Percentiles rank a stretch among this genome's conserved stretches.
Evolutionary conservation across 1,139 yeast species (phyloP).

Genomic region (Saccharomyces hybrid): DNA sequence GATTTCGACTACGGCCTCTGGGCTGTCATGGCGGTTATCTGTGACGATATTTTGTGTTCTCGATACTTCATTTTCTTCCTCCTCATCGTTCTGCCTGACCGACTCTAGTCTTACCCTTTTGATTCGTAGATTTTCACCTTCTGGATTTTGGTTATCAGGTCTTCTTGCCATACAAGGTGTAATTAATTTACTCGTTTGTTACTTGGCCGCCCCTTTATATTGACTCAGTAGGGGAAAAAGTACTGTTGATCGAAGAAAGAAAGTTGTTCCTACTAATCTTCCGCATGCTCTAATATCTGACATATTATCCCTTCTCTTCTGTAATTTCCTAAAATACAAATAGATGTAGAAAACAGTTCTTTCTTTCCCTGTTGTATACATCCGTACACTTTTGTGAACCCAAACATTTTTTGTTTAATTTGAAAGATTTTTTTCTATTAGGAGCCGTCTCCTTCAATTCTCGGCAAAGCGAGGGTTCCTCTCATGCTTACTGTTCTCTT

Average conservation of each 20-base stretch:
- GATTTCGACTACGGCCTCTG: not conserved
- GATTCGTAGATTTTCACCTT: not conserved
- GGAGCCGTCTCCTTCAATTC: not conserved
- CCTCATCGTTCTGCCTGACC: not conserved
- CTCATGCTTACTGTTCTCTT: not conserved
- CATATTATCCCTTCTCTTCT: not conserved
- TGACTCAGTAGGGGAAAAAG: not conserved
- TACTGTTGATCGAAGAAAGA: not conserved
- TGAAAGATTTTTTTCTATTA: not conserved
- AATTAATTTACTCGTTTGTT: not conserved
- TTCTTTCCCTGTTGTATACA: not conserved
- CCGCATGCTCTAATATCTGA: not conserved
- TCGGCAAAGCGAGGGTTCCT: not conserved
- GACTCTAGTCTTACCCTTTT: not conserved
- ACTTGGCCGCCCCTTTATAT: not conserved
- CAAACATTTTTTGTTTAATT: not conserved
- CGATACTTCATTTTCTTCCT: not conserved
- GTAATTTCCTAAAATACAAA: not conserved
- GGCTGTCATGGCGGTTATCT: not conserved
- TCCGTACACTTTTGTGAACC: not conserved
- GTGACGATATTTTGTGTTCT: not conserved
- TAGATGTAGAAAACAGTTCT: not conserved
- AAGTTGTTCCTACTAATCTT: not conserved
- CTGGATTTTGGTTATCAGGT: slow-evolving; percentile 4
- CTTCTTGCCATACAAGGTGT: not conserved